Base-by-base conservation (phyloP, 2,329 filamentous ascomycete genomes). In the Ploettnerulaceae sp. region DNA sequence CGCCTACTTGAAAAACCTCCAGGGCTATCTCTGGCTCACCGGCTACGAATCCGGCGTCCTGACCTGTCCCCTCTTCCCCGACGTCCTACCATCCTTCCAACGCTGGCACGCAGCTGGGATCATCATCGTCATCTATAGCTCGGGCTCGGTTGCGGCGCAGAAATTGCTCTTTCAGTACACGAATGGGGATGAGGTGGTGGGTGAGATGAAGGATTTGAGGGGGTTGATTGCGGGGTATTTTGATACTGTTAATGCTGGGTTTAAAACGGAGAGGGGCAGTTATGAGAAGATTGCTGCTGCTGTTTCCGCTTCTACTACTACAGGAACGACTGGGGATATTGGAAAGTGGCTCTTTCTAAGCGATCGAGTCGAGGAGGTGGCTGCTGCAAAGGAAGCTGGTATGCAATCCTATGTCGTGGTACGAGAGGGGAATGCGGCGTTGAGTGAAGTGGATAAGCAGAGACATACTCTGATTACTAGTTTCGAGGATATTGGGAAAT, bases 171-270 rank as follows among this genome's bases (percentile, higher is more conserved):
- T 91, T 66, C 72, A 74, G 50, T 79, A 89, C 61, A 65, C 66
- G 12, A 70, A 76, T 6, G 29, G 14, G n/a, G 26, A 31, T 22
- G 35, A 67, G 74, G 49, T 72, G 73, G 14, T 11, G 17, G 38
- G 26, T n/a, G 40, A 21, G 41, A 45, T 50, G 2, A 69, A 73
- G n/a, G 79, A 88, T 62, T 64, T 86, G 58, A 76, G 72, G 3
- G 67, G 68, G 1, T 64, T 78, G 46, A 74, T 89, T 48, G 71
- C 70, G 34, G 82, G 75, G 56, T 88, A 81, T 73, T 91, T 88
- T 62, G 87, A 93, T 64, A 91, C 86, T 3, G 77, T 86, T 48
- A 91, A 87, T 64, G 86, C 87, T 24, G 87, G 87, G 1, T 73
- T 77, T 46, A 93, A 93, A 71, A 77, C 74, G 35, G 78, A 88